Conservation (phyloP, 129 eudicot genomes). For the Logfia minima region DNA sequence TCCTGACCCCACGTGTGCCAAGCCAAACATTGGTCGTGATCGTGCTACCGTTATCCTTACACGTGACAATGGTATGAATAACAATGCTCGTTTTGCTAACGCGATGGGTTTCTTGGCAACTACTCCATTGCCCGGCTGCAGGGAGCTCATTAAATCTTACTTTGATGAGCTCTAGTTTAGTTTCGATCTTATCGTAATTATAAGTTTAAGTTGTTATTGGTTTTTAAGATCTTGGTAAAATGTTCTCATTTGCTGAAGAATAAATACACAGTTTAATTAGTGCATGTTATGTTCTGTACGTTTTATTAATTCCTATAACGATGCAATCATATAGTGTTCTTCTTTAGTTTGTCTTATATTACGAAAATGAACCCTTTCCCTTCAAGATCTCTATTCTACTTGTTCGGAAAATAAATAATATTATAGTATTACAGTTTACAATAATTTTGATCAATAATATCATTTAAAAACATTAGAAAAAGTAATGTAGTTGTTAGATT, state of each 20-base stretch:
- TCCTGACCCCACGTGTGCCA: conserved; percentile 39
- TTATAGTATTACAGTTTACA: no score
- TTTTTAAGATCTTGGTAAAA: conserved; percentile 25
- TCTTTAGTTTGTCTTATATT: background rate
- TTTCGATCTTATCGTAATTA: conserved; percentile 6
- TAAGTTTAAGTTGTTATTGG: conserved; percentile 3
- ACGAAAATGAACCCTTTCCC: background rate
- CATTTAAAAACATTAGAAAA: no score
- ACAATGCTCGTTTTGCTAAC: conserved; percentile 45
- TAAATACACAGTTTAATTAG: conserved; percentile 27
- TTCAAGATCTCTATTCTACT: background rate
- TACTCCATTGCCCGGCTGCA: conserved; percentile 36
- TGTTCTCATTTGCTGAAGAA: conserved; percentile 37
- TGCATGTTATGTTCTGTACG: background rate
- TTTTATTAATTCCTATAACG: background rate
- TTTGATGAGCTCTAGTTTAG: conserved; percentile 17
- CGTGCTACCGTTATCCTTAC: conserved; percentile 60
- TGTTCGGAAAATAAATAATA: background rate
- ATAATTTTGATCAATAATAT: no score
- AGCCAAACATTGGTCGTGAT: conserved; percentile 45
- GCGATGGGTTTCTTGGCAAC: conserved; percentile 52
- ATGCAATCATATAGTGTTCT: conserved; percentile 2
- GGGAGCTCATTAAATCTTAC: conserved; percentile 43
- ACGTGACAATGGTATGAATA: conserved; percentile 51
- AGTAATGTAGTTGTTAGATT: no score